These are phyloP conservation scores for Xylogone sp. DNA, from an alignment of 2,329 filamentous ascomycete genomes.

Conservation along the genomic window DNA sequence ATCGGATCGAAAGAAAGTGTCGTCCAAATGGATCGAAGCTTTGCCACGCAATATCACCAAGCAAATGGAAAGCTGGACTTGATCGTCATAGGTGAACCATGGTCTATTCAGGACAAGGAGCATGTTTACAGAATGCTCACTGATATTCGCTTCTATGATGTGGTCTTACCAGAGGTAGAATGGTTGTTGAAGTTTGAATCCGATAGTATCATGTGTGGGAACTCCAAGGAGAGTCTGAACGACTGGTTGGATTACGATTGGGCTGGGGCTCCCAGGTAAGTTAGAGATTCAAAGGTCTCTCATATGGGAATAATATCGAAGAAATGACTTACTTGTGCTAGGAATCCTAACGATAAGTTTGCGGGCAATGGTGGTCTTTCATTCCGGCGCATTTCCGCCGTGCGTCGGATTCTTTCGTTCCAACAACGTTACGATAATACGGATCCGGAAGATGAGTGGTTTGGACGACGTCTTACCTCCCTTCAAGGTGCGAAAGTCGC, in stretches of 20 bases:
- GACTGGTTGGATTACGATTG: conserved; percentile 52
- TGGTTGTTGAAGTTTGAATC: conserved; percentile 52
- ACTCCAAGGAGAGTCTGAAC: conserved; percentile 46
- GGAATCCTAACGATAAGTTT: conserved; percentile 39
- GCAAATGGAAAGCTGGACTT: conserved; percentile 49
- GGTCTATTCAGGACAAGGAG: conserved; percentile 42
- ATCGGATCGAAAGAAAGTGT: conserved; percentile 47
- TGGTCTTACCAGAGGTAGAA: conserved; percentile 45
- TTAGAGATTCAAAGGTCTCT: not conserved
- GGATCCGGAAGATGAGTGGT: conserved; percentile 53
- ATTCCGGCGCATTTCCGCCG: conserved; percentile 48
- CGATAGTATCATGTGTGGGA: conserved; percentile 54
- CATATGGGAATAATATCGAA: not conserved
- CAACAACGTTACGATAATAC: conserved; percentile 47
- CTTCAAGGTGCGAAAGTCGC: conserved; percentile 47
- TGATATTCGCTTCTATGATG: conserved; percentile 48
- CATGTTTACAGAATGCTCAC: conserved; percentile 45
- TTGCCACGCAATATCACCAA: conserved; percentile 45
- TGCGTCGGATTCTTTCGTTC: conserved; percentile 43
- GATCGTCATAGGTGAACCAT: conserved; percentile 43
- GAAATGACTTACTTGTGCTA: conserved; percentile 10
- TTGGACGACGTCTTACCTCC: conserved; percentile 43
- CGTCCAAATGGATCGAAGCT: conserved; percentile 39
- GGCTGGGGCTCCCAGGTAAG: conserved; percentile 48
- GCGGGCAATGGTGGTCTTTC: conserved; percentile 52